Base-by-base conservation (phyloP, 371 early-diverging fungal genomes). In the Umbelopsis sp. region DNA sequence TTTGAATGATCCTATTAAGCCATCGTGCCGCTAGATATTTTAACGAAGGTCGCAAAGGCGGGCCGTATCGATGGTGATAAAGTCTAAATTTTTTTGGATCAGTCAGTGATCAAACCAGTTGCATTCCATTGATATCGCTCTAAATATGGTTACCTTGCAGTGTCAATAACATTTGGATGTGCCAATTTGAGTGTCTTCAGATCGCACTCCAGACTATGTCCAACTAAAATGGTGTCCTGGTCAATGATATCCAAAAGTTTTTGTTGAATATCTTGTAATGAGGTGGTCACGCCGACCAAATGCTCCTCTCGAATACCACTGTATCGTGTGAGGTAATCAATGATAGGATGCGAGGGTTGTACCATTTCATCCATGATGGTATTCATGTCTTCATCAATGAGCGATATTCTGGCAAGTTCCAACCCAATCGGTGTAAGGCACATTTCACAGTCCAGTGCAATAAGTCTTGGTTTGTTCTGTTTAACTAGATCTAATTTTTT, bases 381-480 rank as follows among this genome's bases (percentile, higher is more conserved):
- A 18, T 70, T 67, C 3, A 84, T 80, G 44, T 81, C 80, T 75
- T 81, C 76, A 68, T 85, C 83, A 24, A 93, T 81, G 22, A 92
- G 63, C 0, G 92, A 86, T 8, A 92, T 80, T 73, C 95, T 89
- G 1, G 93, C 89, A 44, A 93, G 73, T 32, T 91, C 89, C 63
- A 80, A 75, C 11, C 94, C 94, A 10, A 65, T 77, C 0, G 65
- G 70, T 24, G 92, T 92, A 72, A 85, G 78, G 46, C 86, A 89
- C 93, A 93, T 94, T 76, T 94, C 95, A 84, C 94, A 93, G 82
- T 94, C 95, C 37, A 92, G 66, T 32, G 91, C 93, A 32, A 93
- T 71, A 48, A 91, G 44, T 3, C 65, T 63, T 2, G 78, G 70
- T 4, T 29, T 25, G 29, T 1, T 35, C 35, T 11, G 14, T 35